These are phyloP conservation scores for Tetraselmis chui DNA, from an alignment of 139 green algal genomes.

Conservation along the genomic window DNA sequence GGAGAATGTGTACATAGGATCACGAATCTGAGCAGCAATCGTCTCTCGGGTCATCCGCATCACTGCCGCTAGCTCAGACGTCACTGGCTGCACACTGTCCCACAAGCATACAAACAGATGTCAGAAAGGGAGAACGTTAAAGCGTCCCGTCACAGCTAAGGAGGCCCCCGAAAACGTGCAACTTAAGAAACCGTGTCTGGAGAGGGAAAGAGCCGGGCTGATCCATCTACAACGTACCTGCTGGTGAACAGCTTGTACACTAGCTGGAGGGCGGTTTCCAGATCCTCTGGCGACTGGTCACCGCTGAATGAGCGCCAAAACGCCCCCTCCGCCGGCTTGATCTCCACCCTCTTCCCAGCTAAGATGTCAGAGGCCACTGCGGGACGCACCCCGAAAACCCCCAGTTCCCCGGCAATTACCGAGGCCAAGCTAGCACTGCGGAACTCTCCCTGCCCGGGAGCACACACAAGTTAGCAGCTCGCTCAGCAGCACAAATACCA, in stretches of 20 bases:
- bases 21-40: slow-evolving; percentile 51
- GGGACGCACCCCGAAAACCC: slow-evolving; percentile 67
- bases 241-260: slow-evolving; percentile 65
- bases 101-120: no score
- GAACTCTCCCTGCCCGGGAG: slow-evolving; percentile 4
- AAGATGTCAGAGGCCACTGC: slow-evolving; percentile 58
- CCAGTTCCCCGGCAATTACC: slow-evolving; percentile 62
- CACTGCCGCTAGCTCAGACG: slow-evolving; percentile 27
- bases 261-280: slow-evolving; percentile 73
- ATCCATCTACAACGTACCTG: neutral
- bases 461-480: no score
- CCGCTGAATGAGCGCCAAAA: slow-evolving; percentile 61
- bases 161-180: no score
- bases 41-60: slow-evolving; percentile 30
- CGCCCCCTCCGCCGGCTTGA: slow-evolving; percentile 29
- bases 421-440: slow-evolving; percentile 23
- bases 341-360: slow-evolving; percentile 39
- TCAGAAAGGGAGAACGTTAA: no score
- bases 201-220: neutral
- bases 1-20: slow-evolving; percentile 49
- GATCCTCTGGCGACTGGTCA: slow-evolving; percentile 53
- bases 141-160: no score
- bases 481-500: no score
- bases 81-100: slow-evolving; percentile 33
- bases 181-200: no score